These are phyloP conservation scores for Acacia confusa DNA, from an alignment of 306 rosid genomes.

Conservation along the genomic window DNA sequence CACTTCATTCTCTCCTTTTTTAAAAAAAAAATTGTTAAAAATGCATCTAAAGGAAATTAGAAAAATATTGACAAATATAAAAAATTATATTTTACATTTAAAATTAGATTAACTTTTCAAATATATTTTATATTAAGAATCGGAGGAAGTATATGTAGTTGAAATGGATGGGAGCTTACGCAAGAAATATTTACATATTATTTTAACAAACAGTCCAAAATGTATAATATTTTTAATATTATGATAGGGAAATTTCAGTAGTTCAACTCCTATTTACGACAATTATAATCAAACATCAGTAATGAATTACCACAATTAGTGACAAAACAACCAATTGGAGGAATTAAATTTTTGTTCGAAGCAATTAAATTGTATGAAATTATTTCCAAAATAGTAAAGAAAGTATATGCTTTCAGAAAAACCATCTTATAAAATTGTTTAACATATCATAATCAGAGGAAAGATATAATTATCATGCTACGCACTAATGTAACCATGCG, in stretches of 20 bases:
- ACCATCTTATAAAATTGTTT: neutral
- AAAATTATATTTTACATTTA: too few relatives aligned
- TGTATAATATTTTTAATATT: neutral
- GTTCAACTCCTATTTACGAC: neutral
- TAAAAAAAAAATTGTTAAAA: too few relatives aligned
- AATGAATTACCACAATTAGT: neutral
- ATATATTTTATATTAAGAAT: too few relatives aligned
- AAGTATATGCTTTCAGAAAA: neutral
- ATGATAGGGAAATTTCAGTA: neutral
- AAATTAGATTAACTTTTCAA: too few relatives aligned
- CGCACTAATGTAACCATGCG: neutral
- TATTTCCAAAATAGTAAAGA: neutral
- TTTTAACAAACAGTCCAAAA: neutral
- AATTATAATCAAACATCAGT: conserved; percentile 1
- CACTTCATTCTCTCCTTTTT: too few relatives aligned
- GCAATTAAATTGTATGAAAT: neutral
- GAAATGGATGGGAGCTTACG: neutral
- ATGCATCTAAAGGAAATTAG: too few relatives aligned
- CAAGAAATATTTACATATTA: conserved; percentile 16
- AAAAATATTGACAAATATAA: too few relatives aligned
- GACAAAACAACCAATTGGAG: neutral
- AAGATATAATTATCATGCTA: neutral
- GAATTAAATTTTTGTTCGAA: neutral
- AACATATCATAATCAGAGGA: neutral
- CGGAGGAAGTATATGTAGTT: neutral